Conservation (phyloP, 176 grass and related monocot species). For the Oryza glumipatula region DNA sequence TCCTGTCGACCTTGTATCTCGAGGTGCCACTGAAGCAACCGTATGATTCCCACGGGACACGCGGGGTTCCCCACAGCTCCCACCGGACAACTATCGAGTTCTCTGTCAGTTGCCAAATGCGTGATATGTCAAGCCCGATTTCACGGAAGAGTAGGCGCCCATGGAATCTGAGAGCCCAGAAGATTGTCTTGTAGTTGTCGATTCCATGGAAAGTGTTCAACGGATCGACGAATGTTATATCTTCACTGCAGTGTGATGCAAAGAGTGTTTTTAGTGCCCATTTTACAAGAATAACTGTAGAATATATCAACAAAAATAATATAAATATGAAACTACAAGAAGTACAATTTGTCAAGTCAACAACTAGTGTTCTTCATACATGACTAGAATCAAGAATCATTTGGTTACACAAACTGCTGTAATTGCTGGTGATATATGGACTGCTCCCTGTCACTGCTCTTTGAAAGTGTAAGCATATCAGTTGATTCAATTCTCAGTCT, state of each 20-base stretch:
- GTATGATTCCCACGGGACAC: conserved; percentile 92
- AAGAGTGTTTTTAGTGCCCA: conserved; percentile 27
- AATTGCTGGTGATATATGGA: conserved; percentile 3
- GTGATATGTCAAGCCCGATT: conserved; percentile 74
- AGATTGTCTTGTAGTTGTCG: conserved; percentile 91
- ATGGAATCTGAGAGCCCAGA: conserved; percentile 94
- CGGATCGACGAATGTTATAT: conserved; percentile 85
- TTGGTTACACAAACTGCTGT: background rate
- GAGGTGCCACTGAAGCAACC: conserved; percentile 90
- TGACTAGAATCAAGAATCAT: background rate
- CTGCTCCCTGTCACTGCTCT: conserved; percentile 8
- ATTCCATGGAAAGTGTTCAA: conserved; percentile 86
- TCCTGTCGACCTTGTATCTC: conserved; percentile 79
- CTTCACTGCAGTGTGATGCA: conserved; percentile 67
- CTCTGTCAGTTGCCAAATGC: conserved; percentile 89
- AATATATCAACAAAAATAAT: conserved; percentile 1
- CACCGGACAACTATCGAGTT: conserved; percentile 88
- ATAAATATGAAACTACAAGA: background rate
- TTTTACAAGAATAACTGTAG: background rate
- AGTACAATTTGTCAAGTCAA: background rate
- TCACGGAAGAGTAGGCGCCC: conserved; percentile 74
- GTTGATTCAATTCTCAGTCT: background rate
- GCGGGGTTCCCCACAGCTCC: conserved; percentile 77
- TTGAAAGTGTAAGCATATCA: background rate
- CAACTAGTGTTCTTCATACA: conserved; percentile 13